Evolutionary conservation across 441 rosid genomes (phyloP).

Genomic region (Gossypium aridum): DNA sequence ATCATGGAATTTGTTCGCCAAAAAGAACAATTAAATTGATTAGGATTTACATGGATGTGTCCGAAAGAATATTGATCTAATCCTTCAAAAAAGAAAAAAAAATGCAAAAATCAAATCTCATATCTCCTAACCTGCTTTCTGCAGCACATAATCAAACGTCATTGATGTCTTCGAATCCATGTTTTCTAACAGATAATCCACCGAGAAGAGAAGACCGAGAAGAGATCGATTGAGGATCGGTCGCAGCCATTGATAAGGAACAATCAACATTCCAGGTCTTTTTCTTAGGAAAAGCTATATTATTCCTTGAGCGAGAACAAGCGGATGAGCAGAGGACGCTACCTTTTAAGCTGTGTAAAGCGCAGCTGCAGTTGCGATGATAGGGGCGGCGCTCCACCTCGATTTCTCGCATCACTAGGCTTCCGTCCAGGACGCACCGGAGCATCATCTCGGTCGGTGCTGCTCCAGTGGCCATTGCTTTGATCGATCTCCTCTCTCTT

Average conservation of each 20-base stretch:
- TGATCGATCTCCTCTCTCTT: background rate
- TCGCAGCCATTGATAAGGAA: slow-evolving; percentile 12
- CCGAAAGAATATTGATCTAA: background rate
- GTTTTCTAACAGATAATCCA: background rate
- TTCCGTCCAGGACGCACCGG: slow-evolving; percentile 18
- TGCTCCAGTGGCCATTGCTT: slow-evolving; percentile 20
- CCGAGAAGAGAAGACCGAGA: slow-evolving; percentile 13
- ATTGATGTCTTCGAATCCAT: background rate
- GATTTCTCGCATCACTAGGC: slow-evolving; percentile 15
- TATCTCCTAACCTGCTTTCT: background rate
- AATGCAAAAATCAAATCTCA: background rate
- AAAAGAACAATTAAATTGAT: background rate
- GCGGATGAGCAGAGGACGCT: background rate
- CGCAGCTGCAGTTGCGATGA: slow-evolving; percentile 32
- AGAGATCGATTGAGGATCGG: slow-evolving; percentile 12
- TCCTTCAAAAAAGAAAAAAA: background rate
- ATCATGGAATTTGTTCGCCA: background rate
- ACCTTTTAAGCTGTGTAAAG: slow-evolving; percentile 24
- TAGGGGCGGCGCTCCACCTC: slow-evolving; percentile 26
- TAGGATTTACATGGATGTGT: background rate
- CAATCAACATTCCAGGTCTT: background rate
- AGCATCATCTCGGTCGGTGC: slow-evolving; percentile 19
- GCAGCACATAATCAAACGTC: background rate
- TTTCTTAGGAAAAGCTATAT: slow-evolving; percentile 23
- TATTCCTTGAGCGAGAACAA: background rate